Evolutionary conservation across 2,329 filamentous ascomycete genomes (phyloP), one percentile per base, ranked within the genome.

Genomic region (Colletotrichum falcatum): DNA sequence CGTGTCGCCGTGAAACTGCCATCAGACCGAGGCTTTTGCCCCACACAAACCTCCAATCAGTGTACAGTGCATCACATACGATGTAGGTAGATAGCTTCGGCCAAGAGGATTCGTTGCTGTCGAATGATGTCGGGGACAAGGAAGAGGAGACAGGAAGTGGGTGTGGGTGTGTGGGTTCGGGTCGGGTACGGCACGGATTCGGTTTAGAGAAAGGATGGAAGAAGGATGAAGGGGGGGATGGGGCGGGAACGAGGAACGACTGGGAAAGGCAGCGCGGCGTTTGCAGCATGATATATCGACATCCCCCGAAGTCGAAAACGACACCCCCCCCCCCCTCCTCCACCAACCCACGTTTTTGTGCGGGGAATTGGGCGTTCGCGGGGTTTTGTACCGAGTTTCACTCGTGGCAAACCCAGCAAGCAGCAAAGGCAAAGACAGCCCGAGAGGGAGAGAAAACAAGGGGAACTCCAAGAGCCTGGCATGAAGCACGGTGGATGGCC

Each of bases 1-100:
- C 70, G 44, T 70, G 58, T 72, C 37, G 66, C 66, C 70, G 70
- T 72, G 70, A 72, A 72, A 72, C 70, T 66, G 70, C 70, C 70
- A 59, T 72, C 61, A 66, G 70, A 59, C 66, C 70, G 70, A 72
- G 53, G 33, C 33, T 44, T 23, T 35, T 5, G 20, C 66, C 44
- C 48, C 58, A 53, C 44, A 28, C 9, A 39, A 33, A 49, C 49
- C 64, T 42, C 64, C 28, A 51, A 46, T 23, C n/a, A 44, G 39
- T 20, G 39, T 20, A 20, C 6, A 7, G 5, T 33, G 30, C 30
- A 33, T 3, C 7, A 42, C 14, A 7, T 7, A 11, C 16, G 18
- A 39, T 1, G 37, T 6, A 39, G 0, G 3, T 42, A 42, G 39
- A 16, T 53, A 55, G 62, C 62, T 70, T 70, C 70, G 70, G 70